Base-by-base conservation (phyloP, 495 filamentous ascomycete genomes). In the Acidiella bohemica region DNA sequence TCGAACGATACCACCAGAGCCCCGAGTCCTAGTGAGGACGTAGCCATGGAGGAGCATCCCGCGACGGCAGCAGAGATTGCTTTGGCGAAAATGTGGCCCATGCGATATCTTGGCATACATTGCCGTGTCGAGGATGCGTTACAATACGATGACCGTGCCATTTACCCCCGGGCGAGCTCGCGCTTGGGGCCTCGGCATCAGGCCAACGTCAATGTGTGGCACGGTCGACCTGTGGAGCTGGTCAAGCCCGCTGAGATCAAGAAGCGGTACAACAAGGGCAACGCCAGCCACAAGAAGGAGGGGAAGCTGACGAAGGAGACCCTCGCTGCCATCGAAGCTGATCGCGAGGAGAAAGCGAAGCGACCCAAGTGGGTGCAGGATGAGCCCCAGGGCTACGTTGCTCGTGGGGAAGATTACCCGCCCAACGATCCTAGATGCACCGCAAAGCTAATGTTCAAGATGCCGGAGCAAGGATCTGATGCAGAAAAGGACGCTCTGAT, bases 81-180 rank as follows among this genome's bases (percentile, higher is more conserved):
- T 41, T 81, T 93, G 47, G 84, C 86, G 26, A 83, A 79, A 50
- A 72, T 93, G 61, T 99, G 90, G 90, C 90, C 87, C 13, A 95
- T 90, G 60, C 76, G 90, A 39, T 99, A 99, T 54, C 63, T 96
- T 12, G 90, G 90, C 2, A 85, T 93, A 42, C 92, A 99, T 61
- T 95, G 90, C 59, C 77, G 84, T 41, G 81, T 92, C 9, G 90
- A 99, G 62, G 90, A 99, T 67, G 90, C 84, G 3, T 64, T 99
- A 12, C 92, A 99, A 55, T 92, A 93, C 54, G 92, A 99, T 52
- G 90, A 99, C 59, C 81, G 92, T 34, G 60, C 61, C 2, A 96
- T 96, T 44, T 96, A 95, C 50, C 90, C 90, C 14, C 79, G 92
- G 41, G 90, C 90, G 17, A 90, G 84, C 53, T 96, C 90, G 41